phyloP scores from a whole-genome alignment of 306 rosid genomes.

The Fragaria nilgerrensis region DNA sequence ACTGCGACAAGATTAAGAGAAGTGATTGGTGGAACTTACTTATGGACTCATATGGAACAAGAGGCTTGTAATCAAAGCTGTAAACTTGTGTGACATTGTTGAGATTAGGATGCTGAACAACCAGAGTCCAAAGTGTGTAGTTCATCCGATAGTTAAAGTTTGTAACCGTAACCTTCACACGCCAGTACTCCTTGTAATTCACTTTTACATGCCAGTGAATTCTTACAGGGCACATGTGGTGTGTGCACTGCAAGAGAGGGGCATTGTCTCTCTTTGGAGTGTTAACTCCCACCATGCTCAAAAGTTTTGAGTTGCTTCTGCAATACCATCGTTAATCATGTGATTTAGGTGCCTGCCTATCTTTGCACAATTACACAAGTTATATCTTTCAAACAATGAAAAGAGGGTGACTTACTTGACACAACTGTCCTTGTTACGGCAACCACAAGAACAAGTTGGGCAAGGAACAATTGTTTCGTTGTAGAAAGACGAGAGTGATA shows the following conservation, averaged over 20 bases:
- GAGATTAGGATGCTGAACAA: slow-evolving; percentile 88
- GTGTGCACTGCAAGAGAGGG: slow-evolving; percentile 80
- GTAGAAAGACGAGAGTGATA: slow-evolving; percentile 88
- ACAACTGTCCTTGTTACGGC: slow-evolving; percentile 69
- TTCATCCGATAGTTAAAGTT: slow-evolving; percentile 83
- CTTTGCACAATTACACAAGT: neutral
- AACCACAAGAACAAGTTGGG: slow-evolving; percentile 85
- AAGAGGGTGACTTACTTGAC: slow-evolving; percentile 56
- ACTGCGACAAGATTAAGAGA: neutral
- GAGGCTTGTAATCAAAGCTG: slow-evolving; percentile 88
- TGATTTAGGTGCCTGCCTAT: slow-evolving; percentile 21
- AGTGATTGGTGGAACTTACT: slow-evolving; percentile 47
- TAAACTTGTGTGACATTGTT: slow-evolving; percentile 88
- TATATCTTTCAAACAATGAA: neutral
- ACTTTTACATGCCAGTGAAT: slow-evolving; percentile 87
- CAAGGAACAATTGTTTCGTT: slow-evolving; percentile 77
- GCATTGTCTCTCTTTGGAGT: slow-evolving; percentile 67
- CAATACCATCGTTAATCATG: slow-evolving; percentile 12
- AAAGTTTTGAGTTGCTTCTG: slow-evolving; percentile 72
- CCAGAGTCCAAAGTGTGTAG: slow-evolving; percentile 81
- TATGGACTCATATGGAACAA: slow-evolving; percentile 66
- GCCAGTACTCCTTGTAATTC: slow-evolving; percentile 88
- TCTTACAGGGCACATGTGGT: slow-evolving; percentile 91
- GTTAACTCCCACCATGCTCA: slow-evolving; percentile 59
- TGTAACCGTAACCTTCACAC: slow-evolving; percentile 74